phyloP scores from a whole-genome alignment of 2,329 filamentous ascomycete genomes.

The Pezicula radicicola region DNA sequence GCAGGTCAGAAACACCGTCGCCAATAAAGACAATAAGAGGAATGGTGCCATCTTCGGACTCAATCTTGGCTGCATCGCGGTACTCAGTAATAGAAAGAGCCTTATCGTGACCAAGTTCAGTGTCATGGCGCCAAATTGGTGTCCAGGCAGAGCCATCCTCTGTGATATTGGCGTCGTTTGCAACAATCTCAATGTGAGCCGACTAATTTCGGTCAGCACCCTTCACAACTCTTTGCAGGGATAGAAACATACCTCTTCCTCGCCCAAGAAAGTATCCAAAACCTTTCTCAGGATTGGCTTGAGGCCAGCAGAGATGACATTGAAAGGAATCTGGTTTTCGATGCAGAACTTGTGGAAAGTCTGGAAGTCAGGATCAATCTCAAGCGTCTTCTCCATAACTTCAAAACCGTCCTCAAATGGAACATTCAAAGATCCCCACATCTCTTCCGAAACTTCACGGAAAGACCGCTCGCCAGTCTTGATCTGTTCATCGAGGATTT shows the following conservation, averaged over 20 bases:
- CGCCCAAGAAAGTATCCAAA: conserved; percentile 62
- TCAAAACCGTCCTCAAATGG: conserved; percentile 67
- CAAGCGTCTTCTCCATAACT: conserved; percentile 57
- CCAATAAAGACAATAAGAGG: conserved; percentile 69
- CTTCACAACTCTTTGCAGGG: neutral
- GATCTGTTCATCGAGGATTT: conserved; percentile 60
- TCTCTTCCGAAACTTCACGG: conserved; percentile 68
- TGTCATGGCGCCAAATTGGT: conserved; percentile 65
- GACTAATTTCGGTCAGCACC: conserved; percentile 16
- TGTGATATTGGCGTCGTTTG: conserved; percentile 61
- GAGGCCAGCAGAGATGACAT: conserved; percentile 65
- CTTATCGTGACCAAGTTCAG: conserved; percentile 65
- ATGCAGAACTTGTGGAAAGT: conserved; percentile 64
- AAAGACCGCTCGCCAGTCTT: conserved; percentile 63
- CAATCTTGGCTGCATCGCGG: conserved; percentile 48
- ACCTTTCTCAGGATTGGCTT: conserved; percentile 61
- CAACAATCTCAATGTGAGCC: conserved; percentile 61
- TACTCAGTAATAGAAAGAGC: conserved; percentile 61
- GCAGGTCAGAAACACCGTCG: conserved; percentile 65
- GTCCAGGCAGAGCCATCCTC: conserved; percentile 59
- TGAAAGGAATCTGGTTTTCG: conserved; percentile 61
- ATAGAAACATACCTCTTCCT: conserved; percentile 39
- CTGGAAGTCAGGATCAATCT: conserved; percentile 62
- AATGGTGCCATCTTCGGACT: conserved; percentile 57
- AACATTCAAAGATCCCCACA: conserved; percentile 65